Evolutionary conservation across 306 rosid genomes (phyloP), one percentile per base, ranked within the genome.

Genomic region (Leucaena leucocephala): DNA sequence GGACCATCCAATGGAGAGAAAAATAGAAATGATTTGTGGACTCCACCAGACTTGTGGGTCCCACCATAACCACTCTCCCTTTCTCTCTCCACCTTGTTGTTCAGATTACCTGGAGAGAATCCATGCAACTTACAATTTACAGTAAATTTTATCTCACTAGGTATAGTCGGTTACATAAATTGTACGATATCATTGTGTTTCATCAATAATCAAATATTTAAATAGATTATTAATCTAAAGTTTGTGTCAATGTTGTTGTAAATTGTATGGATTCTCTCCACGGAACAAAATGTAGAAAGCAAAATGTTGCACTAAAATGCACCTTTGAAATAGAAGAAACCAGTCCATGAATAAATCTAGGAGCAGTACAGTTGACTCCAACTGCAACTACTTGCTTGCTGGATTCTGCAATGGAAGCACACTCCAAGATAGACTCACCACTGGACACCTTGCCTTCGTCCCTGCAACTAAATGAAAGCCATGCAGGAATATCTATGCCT

Each of bases 311-410:
- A 70, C 19, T 68, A 71, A 79, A 75, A 57, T n/a, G 11, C 43
- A 92, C 98, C 95, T 85, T 83, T 42, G 12, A 71, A 43, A 92
- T 87, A 42, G 86, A 87, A 12, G 89, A 87, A 85, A 91, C 82
- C 58, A 94, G 78, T 52, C 90, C 90, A 54, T 85, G 93, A 86
- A 94, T 87, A 71, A 81, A 89, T 85, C 98, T 86, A 19, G 98
- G 97, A 68, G 97, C 89, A 6, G 97, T 92, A 70, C 97, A 94
- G 83, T 92, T 94, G 84, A 92, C 92, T 74, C 97, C 97, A 65
- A 92, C 90, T 2, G 98, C 95, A 44, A 80, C 89, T 3, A 92
- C 92, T 54, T 87, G 90, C 69, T 68, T 77, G 84, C 90, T 88
- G 13, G 90, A 87, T 80, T 94, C 90, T 21, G 94, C 97, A 55